Percentiles rank a stretch among this genome's conserved stretches.
phyloP scores from a whole-genome alignment of 2,329 filamentous ascomycete species.

The Cladorrhinum sp. region DNA sequence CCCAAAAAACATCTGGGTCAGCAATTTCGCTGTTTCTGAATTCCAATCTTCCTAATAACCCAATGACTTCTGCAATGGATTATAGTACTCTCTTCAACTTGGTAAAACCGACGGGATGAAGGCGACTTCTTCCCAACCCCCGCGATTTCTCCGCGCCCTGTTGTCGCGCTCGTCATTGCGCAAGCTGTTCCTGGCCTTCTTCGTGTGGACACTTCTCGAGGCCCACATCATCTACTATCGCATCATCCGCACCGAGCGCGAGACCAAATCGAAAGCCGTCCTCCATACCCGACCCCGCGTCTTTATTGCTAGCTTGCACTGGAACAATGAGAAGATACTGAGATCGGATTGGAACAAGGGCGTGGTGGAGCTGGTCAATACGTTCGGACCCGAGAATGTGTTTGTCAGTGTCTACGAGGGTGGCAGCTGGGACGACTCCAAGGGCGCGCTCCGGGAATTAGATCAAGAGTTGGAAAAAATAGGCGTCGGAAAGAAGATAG shows the following conservation, averaged over 20 bases:
- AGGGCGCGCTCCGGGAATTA: constrained; percentile 57
- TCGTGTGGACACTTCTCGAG: constrained; percentile 27
- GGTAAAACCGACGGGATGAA: constrained; percentile 2
- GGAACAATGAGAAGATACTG: constrained; percentile 61
- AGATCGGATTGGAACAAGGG: constrained; percentile 58
- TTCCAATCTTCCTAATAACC: not conserved
- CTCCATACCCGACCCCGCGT: constrained; percentile 35
- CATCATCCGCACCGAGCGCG: constrained; percentile 22
- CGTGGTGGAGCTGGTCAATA: constrained; percentile 52
- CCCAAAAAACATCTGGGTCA: not conserved
- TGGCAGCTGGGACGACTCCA: constrained; percentile 65
- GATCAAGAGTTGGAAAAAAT: constrained; percentile 49
- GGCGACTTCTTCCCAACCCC: constrained; percentile 3
- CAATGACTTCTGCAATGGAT: not conserved
- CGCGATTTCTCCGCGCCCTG: constrained; percentile 21
- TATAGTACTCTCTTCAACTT: not conserved
- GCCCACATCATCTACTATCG: constrained; percentile 26
- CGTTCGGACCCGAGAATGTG: constrained; percentile 59
- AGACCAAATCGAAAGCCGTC: constrained; percentile 8
- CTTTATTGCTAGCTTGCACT: constrained; percentile 66
- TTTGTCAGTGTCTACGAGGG: constrained; percentile 66
- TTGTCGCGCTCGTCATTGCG: constrained; percentile 21
- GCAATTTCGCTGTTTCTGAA: not conserved
- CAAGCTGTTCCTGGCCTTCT: constrained; percentile 18
- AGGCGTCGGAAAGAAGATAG: constrained; percentile 52